Evolutionary conservation across 2,329 filamentous ascomycete species (phyloP).

Genomic region (Paracamarosporium sp.): DNA sequence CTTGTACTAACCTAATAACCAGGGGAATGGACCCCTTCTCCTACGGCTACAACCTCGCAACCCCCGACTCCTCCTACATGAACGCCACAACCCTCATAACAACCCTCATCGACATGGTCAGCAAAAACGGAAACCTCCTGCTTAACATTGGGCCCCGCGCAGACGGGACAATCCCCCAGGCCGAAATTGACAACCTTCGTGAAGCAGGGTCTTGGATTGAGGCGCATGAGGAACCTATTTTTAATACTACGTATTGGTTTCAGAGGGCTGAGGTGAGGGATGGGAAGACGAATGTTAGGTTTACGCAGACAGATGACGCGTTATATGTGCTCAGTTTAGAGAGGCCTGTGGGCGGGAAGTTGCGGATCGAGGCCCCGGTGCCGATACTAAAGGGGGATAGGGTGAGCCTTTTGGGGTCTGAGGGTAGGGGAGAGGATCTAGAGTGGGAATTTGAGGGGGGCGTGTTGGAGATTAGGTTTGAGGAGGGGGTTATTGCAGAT

Average conservation of each 20-base stretch:
- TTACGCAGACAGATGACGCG: constrained; percentile 60
- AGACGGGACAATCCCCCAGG: constrained; percentile 60
- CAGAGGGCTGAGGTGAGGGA: constrained; percentile 45
- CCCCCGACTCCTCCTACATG: constrained; percentile 58
- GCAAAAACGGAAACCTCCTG: constrained; percentile 64
- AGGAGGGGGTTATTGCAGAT: constrained; percentile 24
- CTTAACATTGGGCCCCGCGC: constrained; percentile 63
- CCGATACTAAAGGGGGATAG: constrained; percentile 57
- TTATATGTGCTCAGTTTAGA: constrained; percentile 60
- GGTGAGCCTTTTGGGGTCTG: constrained; percentile 53
- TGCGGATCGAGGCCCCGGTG: constrained; percentile 53
- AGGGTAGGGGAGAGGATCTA: constrained; percentile 24
- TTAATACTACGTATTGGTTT: constrained; percentile 63
- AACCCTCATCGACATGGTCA: constrained; percentile 59
- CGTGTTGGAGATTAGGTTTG: constrained; percentile 26
- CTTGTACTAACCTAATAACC: too few species aligned
- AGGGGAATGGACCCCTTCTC: constrained; percentile 66
- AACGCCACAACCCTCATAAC: constrained; percentile 57
- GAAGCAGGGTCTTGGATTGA: constrained; percentile 63
- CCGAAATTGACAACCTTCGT: constrained; percentile 56
- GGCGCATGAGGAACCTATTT: constrained; percentile 61
- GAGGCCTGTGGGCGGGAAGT: constrained; percentile 42
- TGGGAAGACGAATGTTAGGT: constrained; percentile 52
- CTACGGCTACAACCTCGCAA: constrained; percentile 67
- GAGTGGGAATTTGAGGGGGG: constrained; percentile 23